Percentiles rank a stretch among this genome's conserved stretches.
Evolutionary conservation across 345 rosid genomes (phyloP).

Genomic region (Streptanthus diversifolius): DNA sequence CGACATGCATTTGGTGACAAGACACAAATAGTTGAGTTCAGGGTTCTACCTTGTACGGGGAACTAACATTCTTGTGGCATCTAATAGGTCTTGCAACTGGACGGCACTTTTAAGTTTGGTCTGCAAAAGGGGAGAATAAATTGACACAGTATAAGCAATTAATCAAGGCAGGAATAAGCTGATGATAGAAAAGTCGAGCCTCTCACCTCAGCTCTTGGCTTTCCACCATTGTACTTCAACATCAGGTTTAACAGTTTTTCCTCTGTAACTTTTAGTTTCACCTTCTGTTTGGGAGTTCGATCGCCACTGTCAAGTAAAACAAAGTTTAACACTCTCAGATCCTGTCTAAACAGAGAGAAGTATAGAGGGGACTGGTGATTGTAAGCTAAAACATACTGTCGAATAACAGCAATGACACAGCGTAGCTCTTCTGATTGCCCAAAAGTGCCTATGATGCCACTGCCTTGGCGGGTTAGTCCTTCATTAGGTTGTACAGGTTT

Average conservation of each 20-base stretch:
- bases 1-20: not conserved
- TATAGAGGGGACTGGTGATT: not conserved
- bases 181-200: constrained; percentile 9
- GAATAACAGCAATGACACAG: constrained; percentile 91
- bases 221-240: constrained; percentile 98
- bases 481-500: constrained; percentile 76
- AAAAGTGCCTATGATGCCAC: constrained; percentile 92
- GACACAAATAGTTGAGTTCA: not conserved
- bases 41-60: constrained; percentile 83
- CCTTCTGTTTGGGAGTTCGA: constrained; percentile 99
- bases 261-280: constrained; percentile 96
- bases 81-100: constrained; percentile 95
- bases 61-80: constrained; percentile 94
- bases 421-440: constrained; percentile 98
- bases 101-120: constrained; percentile 97
- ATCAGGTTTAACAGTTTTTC: constrained; percentile 90
- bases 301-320: constrained; percentile 66
- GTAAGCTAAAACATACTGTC: constrained; percentile 67
- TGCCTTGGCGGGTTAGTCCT: constrained; percentile 94
- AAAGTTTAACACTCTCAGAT: not conserved
- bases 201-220: constrained; percentile 85
- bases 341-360: constrained; percentile 6
- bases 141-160: constrained; percentile 1
- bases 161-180: constrained; percentile 3
- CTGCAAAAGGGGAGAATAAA: constrained; percentile 42